A percentile compares a stretch with the other conserved stretches of the same genome.
Evolutionary conservation across 2,329 filamentous ascomycete genomes (phyloP).

Genomic region (Cladophialophora psammophila): DNA sequence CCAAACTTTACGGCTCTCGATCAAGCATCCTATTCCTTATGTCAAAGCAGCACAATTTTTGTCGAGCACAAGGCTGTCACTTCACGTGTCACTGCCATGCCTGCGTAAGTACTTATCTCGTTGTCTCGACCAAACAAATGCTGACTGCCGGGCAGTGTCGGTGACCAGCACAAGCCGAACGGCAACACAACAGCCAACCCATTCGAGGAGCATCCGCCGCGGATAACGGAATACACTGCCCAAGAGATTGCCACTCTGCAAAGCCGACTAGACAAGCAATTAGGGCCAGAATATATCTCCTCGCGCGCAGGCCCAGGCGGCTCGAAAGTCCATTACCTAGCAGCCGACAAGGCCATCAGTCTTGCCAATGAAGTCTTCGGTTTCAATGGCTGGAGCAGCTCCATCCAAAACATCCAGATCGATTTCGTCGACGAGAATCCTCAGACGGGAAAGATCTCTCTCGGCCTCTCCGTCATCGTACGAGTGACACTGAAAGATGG

Average conservation of each 20-base stretch:
- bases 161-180: constrained; percentile 42
- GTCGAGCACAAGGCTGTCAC: neutral
- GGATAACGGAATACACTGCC: constrained; percentile 84
- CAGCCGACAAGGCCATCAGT: constrained; percentile 95
- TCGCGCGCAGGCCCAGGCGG: constrained; percentile 82
- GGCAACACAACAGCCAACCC: constrained; percentile 66
- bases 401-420: constrained; percentile 92
- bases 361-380: constrained; percentile 95
- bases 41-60: neutral
- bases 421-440: constrained; percentile 91
- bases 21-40: constrained; percentile 1
- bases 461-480: constrained; percentile 89
- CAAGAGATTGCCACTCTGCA: constrained; percentile 88
- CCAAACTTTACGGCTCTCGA: no score
- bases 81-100: constrained; percentile 9
- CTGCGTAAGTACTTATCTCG: constrained; percentile 4
- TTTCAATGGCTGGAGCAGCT: constrained; percentile 96
- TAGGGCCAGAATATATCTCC: constrained; percentile 96
- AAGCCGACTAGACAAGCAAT: constrained; percentile 84
- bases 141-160: constrained; percentile 32
- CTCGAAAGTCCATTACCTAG: constrained; percentile 87
- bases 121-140: neutral
- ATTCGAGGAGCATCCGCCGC: constrained; percentile 74
- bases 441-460: constrained; percentile 76
- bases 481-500: constrained; percentile 90